Conservation (phyloP, 441 rosid species). For the Euphorbia schlechtendalii region DNA sequence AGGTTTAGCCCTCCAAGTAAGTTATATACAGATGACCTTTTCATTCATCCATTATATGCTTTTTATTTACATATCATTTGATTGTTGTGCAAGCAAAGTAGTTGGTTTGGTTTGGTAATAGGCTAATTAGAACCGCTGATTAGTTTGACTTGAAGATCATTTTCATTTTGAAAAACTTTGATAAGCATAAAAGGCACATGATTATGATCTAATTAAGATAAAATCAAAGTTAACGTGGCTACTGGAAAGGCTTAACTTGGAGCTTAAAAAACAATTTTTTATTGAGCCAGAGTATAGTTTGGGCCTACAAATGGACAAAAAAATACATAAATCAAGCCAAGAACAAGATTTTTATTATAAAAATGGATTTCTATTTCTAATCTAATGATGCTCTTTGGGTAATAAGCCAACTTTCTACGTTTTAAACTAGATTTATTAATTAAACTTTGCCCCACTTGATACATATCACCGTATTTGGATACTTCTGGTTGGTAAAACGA, state of each 20-base stretch:
- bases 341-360: neutral
- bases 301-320: too few species aligned
- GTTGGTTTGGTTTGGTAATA: neutral
- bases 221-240: neutral
- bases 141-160: neutral
- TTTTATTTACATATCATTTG: neutral
- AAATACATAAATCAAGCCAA: neutral
- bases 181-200: neutral
- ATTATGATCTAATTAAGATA: neutral
- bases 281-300: too few species aligned
- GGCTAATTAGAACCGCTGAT: neutral
- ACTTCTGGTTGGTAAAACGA: too few species aligned
- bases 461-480: too few species aligned
- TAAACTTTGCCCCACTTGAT: too few species aligned
- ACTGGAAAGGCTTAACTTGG: neutral
- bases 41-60: too few species aligned
- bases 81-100: neutral
- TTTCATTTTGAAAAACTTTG: neutral
- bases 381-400: too few species aligned
- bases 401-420: too few species aligned
- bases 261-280: too few species aligned
- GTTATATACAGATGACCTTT: too few species aligned
- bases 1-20: too few species aligned
- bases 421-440: too few species aligned
- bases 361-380: neutral